Base-by-base conservation (phyloP, 495 filamentous ascomycete species). In the Xylaria castorea region DNA sequence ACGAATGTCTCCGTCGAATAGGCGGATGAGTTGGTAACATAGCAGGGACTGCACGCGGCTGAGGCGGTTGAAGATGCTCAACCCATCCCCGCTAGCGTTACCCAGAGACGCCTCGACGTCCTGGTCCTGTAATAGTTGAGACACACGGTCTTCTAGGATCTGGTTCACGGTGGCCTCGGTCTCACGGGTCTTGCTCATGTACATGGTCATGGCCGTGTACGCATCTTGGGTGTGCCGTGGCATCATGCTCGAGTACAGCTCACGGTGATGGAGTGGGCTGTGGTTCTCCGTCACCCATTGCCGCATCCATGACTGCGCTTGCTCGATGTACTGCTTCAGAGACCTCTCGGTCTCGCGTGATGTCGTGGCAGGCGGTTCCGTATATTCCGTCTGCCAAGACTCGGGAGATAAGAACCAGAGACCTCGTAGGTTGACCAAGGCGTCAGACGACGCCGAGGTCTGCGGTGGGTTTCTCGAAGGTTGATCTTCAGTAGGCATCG, bases 1-100 rank as follows among this genome's bases (percentile, higher is more conserved):
- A 42, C 84, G 81, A 61, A 89, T 83, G 74, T 89, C 85, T 36
- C 85, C 87, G 74, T 90, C 88, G 72, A 89, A 89, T 22, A 91
- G 80, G 14, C 85, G 81, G 71, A 90, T 87, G 60, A 89, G 82
- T 68, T 88, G 86, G 75, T 85, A 88, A 5, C 85, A 75, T 14
- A 87, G 74, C 38, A 89, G 76, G 0, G 85, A 83, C 71, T 88
- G 86, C 0, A 84, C 78, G 3, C 82, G 73, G 2, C 84, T 80
- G 4, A 89, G 80, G 44, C 84, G 84, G 8, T 79, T 73, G 38
- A 78, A 74, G 32, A 75, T 46, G n/a, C 72, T 72, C 50, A 66
- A 40, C 6, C 48, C 50, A 30, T 27, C 53, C 42, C 62, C 71
- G 3, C 25, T 34, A 18, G 66, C 50, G 34, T 55, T 40, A 11